These are phyloP conservation scores for Licmophora abbreviata DNA, from an alignment of 108 stramenopile species.

Conservation along the genomic window DNA sequence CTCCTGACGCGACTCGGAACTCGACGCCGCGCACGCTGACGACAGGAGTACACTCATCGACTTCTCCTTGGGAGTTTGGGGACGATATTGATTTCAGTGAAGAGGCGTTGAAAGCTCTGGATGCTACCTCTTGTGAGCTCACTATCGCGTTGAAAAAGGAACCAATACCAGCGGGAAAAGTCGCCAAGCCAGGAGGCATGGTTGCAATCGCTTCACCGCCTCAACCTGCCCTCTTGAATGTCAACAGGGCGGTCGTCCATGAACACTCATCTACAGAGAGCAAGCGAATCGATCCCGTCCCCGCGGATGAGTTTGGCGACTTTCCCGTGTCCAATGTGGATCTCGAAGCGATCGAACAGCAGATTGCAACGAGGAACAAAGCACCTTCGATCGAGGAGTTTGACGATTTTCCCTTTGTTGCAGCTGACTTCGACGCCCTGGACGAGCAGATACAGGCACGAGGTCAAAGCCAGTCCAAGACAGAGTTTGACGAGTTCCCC, in stretches of 20 bases:
- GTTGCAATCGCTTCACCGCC: neutral
- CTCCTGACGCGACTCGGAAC: neutral
- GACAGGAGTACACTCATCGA: too few relatives aligned
- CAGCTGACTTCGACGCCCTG: conserved; percentile 50
- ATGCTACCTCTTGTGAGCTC: conserved; percentile 19
- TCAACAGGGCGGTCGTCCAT: neutral
- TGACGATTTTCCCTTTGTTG: conserved; percentile 43
- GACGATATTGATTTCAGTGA: conserved; percentile 44
- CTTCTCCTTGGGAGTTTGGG: neutral
- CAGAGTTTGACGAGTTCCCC: neutral
- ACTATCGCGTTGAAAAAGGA: neutral
- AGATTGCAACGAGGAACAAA: conserved; percentile 3
- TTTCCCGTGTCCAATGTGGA: conserved; percentile 14
- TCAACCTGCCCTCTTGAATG: neutral
- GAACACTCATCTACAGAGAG: neutral
- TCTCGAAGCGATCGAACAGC: conserved; percentile 13
- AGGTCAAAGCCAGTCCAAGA: neutral
- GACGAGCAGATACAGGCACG: conserved; percentile 23
- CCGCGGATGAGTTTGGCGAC: conserved; percentile 20
- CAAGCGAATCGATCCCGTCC: neutral
- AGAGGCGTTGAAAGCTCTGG: conserved; percentile 36
- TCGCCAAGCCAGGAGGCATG: neutral
- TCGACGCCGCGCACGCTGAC: too few relatives aligned
- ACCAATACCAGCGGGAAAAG: conserved; percentile 1
- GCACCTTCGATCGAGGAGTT: conserved; percentile 15